Percentiles rank a stretch among this genome's conserved stretches.
Evolutionary conservation across 768 basidiomycete genomes (phyloP).

Genomic region (Lactifluus volemus): DNA sequence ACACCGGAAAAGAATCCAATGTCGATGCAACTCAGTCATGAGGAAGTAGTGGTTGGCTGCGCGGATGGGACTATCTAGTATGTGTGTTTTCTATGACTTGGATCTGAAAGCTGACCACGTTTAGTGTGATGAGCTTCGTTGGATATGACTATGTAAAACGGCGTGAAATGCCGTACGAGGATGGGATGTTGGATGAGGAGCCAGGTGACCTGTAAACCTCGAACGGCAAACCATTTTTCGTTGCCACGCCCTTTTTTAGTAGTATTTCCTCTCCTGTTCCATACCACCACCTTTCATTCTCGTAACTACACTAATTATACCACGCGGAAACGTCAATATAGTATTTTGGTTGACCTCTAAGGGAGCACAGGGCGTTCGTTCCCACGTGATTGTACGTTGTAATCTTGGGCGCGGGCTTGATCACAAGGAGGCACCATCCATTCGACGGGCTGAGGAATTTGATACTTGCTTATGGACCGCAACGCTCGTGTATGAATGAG

Average conservation of each 20-base stretch:
- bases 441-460: neutral
- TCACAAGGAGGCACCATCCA: too few relatives aligned
- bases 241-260: neutral
- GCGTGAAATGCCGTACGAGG: conserved; percentile 10
- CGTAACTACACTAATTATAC: neutral
- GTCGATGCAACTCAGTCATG: conserved; percentile 88
- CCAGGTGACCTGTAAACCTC: neutral
- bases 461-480: neutral
- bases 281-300: neutral
- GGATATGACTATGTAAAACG: conserved; percentile 45
- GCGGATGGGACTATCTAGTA: conserved; percentile 89
- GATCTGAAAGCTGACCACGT: conserved; percentile 15
- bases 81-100: conserved; percentile 25
- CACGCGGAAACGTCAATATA: neutral
- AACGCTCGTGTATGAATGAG: neutral
- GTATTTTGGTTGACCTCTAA: neutral
- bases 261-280: neutral
- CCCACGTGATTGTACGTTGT: too few relatives aligned
- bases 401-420: too few relatives aligned
- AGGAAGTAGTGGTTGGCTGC: conserved; percentile 87
- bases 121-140: conserved; percentile 54
- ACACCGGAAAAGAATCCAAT: conserved; percentile 91
- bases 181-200: neutral
- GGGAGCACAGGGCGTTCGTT: too few relatives aligned
- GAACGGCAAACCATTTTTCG: too few relatives aligned